phyloP scores from a whole-genome alignment of 2,329 filamentous ascomycete species.

The Diaporthe longicolla region DNA sequence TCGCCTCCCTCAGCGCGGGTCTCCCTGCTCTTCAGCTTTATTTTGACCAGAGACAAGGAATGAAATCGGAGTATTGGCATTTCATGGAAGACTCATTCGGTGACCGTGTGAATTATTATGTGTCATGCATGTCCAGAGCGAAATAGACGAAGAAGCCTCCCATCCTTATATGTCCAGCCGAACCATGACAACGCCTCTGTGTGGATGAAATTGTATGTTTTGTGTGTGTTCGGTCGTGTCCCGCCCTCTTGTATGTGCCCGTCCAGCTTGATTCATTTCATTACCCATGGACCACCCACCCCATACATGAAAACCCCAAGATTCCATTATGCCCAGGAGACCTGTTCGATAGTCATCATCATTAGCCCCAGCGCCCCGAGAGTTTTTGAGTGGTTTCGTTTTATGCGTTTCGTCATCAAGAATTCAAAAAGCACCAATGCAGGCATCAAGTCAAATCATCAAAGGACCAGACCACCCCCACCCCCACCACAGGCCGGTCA shows the following conservation, averaged over 20 bases:
- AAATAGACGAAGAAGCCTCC: slow-evolving; percentile 1
- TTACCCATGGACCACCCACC: neutral
- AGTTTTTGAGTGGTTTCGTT: slow-evolving; percentile 18
- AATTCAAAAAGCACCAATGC: slow-evolving; percentile 3
- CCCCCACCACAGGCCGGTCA: neutral
- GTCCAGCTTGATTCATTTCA: neutral
- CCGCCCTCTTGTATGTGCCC: neutral
- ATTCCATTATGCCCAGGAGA: slow-evolving; percentile 30
- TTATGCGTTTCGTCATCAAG: slow-evolving; percentile 19
- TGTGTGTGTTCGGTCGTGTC: neutral
- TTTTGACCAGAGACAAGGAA: neutral
- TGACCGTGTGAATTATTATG: slow-evolving; percentile 6
- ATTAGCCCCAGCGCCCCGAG: slow-evolving; percentile 27
- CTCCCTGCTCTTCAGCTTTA: neutral
- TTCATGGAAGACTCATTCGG: neutral
- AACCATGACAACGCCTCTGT: slow-evolving; percentile 10
- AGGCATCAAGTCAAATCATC: neutral
- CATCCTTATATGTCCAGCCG: neutral
- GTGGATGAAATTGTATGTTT: neutral
- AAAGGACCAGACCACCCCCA: neutral
- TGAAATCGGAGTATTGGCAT: slow-evolving; percentile 16
- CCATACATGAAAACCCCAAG: neutral
- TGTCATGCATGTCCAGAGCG: slow-evolving; percentile 11
- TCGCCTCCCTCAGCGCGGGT: neutral
- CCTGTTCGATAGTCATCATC: slow-evolving; percentile 29